These are phyloP conservation scores for Pythium rhizo-oryzae DNA, from an alignment of 352 stramenopile species.

Conservation along the genomic window DNA sequence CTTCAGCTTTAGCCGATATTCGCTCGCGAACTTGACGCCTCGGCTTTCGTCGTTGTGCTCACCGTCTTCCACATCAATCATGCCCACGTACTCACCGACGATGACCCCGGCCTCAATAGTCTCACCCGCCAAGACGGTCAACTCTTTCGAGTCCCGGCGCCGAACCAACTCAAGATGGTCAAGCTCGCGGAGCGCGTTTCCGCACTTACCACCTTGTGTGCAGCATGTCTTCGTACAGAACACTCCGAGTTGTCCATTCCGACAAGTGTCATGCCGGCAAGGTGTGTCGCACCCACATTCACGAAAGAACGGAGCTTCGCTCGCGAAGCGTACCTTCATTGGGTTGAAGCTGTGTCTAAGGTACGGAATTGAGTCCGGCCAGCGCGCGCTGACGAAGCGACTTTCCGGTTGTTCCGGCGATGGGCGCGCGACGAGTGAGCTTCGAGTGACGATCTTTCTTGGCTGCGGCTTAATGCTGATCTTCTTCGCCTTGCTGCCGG, in stretches of 20 bases:
- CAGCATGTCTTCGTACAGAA: conserved; percentile 1
- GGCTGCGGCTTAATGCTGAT: no score
- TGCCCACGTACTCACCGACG: neutral
- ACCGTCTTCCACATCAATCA: neutral
- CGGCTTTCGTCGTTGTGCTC: neutral
- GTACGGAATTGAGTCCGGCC: no score
- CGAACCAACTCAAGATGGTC: neutral
- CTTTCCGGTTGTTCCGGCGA: no score
- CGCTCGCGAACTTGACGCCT: neutral
- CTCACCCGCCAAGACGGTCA: neutral
- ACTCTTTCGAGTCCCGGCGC: neutral
- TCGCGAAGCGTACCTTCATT: no score
- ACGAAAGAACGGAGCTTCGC: no score
- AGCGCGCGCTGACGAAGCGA: no score
- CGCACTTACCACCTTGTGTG: neutral
- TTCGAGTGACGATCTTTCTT: no score
- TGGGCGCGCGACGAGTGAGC: no score
- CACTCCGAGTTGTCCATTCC: neutral
- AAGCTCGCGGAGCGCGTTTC: neutral
- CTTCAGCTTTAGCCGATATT: neutral
- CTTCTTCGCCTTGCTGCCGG: no score
- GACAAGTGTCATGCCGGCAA: neutral
- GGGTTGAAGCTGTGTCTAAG: no score
- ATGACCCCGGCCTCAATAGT: neutral
- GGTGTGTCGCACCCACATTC: no score